Base-by-base conservation (phyloP, 2,329 filamentous ascomycete species). In the Ilyonectria destructans region DNA sequence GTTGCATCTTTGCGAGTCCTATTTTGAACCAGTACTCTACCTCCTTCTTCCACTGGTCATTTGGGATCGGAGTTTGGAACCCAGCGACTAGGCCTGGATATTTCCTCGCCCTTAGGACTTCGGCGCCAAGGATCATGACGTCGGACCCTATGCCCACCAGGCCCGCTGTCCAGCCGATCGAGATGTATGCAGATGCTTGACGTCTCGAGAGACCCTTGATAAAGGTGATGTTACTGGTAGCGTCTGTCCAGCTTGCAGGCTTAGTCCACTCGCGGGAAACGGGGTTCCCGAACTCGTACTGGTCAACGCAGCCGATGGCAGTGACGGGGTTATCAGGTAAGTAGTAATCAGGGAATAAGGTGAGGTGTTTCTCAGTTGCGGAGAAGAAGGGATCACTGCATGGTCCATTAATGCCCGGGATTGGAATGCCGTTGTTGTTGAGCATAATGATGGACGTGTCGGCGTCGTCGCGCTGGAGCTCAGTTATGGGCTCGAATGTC, bases 21-120 rank as follows among this genome's bases (percentile, higher is more conserved):
- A 67, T 67, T 12, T 58, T 54, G 10, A 64, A 67, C 65, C 65
- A 67, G 37, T 67, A 64, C 13, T 49, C 19, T 6, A 64, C 65
- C 29, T 67, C 65, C 5, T 35, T 56, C 54, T 64, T 67, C 65
- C 65, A 67, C 58, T 67, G 65, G 15, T 59, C 65, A 37, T 64
- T 58, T 5, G 65, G 54, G 5, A 67, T 19, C 9, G 65, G 60
- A 21, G 58, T 67, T 4, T 67, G 65, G 9, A 61, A 45, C 6
- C 29, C 46, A 6, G 31, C 19, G 2, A 61, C 54, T 1, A 67
- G 48, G 23, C 59, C 60, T 1, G 60, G 65, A 31, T 35, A 58
- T 21, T 67, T 67, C 21, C 21, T n/a, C 3, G 51, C 29, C 6
- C 29, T 10, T 5, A 54, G 29, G 4, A 31, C 51, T 15, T 21